These are phyloP conservation scores for Fusarium musae DNA, from an alignment of 2,329 filamentous ascomycete species.

Conservation along the genomic window DNA sequence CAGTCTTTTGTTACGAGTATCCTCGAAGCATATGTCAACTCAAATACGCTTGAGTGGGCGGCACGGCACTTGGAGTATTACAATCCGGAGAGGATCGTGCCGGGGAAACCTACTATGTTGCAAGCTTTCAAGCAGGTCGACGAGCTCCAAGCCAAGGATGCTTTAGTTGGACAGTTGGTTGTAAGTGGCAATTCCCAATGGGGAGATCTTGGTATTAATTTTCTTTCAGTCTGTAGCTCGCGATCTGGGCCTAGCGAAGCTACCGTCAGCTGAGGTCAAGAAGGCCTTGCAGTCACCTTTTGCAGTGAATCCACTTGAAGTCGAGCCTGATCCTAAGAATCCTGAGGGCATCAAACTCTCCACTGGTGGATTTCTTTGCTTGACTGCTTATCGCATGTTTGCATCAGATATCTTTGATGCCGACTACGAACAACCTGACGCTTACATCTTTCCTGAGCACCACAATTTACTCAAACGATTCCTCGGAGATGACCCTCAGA, in stretches of 20 bases:
- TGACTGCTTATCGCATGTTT: constrained; percentile 72
- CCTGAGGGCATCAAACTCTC: constrained; percentile 67
- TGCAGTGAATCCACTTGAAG: constrained; percentile 57
- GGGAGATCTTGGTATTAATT: constrained; percentile 19
- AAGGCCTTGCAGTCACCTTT: constrained; percentile 56
- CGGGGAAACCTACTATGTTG: constrained; percentile 69
- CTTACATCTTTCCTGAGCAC: constrained; percentile 71
- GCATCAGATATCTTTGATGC: constrained; percentile 70
- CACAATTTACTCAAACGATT: constrained; percentile 64
- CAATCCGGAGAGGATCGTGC: constrained; percentile 71
- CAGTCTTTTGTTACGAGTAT: constrained; percentile 83
- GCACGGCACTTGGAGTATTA: constrained; percentile 75
- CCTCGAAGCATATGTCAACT: constrained; percentile 77
- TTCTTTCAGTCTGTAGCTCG: constrained; percentile 67
- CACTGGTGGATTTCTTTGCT: constrained; percentile 66
- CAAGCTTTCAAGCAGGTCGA: constrained; percentile 73
- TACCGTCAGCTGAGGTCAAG: constrained; percentile 58
- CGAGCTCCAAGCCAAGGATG: constrained; percentile 69
- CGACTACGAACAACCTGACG: constrained; percentile 61
- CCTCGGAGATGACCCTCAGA: constrained; percentile 61
- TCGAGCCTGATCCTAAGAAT: constrained; percentile 58
- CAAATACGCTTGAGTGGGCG: constrained; percentile 69
- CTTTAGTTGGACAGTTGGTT: constrained; percentile 77
- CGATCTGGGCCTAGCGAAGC: constrained; percentile 66
- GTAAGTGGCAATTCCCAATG: constrained; percentile 54